Evolutionary conservation across 1,139 yeast species (phyloP).

Genomic region (Yamadazyma kanchanaburiensis): DNA sequence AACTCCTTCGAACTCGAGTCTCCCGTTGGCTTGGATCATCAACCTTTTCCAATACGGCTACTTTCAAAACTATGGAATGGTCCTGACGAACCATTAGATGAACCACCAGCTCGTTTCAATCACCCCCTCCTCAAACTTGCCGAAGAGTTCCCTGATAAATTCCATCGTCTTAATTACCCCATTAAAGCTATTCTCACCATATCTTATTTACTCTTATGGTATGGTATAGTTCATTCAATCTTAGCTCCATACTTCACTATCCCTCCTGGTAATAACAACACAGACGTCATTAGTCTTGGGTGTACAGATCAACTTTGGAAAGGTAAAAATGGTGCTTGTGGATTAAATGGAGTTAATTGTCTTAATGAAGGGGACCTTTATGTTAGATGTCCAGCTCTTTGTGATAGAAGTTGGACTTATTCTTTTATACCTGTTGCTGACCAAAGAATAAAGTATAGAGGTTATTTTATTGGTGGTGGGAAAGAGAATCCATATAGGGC

Average conservation of each 20-base stretch:
- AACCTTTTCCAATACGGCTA: too few species aligned
- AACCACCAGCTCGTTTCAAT: constrained; percentile 35
- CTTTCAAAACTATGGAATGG: constrained; percentile 42
- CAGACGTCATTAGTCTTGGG: constrained; percentile 27
- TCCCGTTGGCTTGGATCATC: too few species aligned
- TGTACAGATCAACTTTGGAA: constrained; percentile 57
- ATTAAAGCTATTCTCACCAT: constrained; percentile 28
- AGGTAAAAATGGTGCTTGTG: constrained; percentile 77
- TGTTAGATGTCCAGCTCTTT: constrained; percentile 85
- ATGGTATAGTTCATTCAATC: constrained; percentile 23
- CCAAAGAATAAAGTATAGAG: constrained; percentile 62
- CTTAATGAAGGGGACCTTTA: constrained; percentile 45
- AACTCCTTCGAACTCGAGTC: too few species aligned
- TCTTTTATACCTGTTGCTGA: constrained; percentile 77
- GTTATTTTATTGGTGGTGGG: constrained; percentile 79
- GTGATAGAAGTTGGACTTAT: constrained; percentile 77
- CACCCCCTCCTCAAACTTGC: constrained; percentile 13
- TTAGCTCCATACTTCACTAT: constrained; percentile 38
- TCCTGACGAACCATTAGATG: constrained; percentile 47
- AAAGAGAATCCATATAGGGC: constrained; percentile 62
- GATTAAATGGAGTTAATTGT: constrained; percentile 64
- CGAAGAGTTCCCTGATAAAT: constrained; percentile 43
- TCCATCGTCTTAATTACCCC: constrained; percentile 24
- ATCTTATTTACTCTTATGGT: constrained; percentile 38
- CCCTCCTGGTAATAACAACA: constrained; percentile 20